Evolutionary conservation across 345 rosid genomes (phyloP).

Genomic region (Atalantia buxifolia): DNA sequence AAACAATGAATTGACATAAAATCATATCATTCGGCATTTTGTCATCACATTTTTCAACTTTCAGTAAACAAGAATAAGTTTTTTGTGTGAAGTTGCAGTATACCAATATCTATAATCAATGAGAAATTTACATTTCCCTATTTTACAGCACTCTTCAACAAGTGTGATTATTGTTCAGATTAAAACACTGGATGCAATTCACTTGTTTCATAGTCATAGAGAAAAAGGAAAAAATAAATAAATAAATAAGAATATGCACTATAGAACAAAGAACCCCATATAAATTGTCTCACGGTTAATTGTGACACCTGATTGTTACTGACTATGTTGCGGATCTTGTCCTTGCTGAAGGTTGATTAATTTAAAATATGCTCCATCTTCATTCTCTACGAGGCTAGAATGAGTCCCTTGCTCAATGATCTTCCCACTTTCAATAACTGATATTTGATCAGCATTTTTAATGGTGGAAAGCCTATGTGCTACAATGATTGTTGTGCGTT

Average conservation of each 20-base stretch:
- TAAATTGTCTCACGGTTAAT: neutral
- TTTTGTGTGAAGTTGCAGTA: neutral
- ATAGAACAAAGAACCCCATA: neutral
- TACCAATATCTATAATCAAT: neutral
- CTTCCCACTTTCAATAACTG: slow-evolving; percentile 73
- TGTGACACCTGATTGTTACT: neutral
- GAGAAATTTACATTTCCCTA: no score
- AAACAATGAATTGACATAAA: neutral
- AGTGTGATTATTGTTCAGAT: neutral
- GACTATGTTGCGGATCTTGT: slow-evolving; percentile 27
- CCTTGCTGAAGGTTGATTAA: slow-evolving; percentile 80
- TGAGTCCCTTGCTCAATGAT: slow-evolving; percentile 88
- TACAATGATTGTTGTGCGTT: slow-evolving; percentile 81
- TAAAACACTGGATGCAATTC: neutral
- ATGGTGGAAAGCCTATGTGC: slow-evolving; percentile 93
- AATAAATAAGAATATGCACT: neutral
- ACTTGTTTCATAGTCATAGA: neutral
- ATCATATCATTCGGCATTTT: neutral
- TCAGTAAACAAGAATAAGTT: neutral
- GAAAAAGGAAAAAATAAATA: neutral
- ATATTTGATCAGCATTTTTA: slow-evolving; percentile 72
- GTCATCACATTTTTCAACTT: neutral
- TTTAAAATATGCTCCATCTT: slow-evolving; percentile 75
- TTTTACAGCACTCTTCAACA: neutral
- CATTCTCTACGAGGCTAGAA: slow-evolving; percentile 55